Base-by-base conservation (phyloP, 208 protist species). In the Leishmania lainsoni region DNA sequence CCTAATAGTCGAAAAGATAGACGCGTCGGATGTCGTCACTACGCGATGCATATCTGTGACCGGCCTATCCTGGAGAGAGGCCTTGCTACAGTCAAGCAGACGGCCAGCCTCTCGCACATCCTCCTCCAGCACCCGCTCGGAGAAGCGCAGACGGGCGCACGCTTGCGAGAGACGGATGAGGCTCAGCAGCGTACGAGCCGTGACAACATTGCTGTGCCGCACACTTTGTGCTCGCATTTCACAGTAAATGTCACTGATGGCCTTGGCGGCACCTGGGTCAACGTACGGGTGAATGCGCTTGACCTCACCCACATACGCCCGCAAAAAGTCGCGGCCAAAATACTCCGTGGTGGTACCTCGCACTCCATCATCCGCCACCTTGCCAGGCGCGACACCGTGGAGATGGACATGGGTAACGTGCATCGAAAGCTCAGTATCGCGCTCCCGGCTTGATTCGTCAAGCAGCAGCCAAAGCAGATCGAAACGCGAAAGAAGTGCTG, bases 401-500 rank as follows among this genome's bases (percentile, higher is more conserved):
- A 96, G 78, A 81, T 98, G 96, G 54, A 98, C 94, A 63, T 93
- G 85, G 17, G 95, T 97, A 59, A 99, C 94, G 81, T 99, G 98
- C 87, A 98, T 89, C 22, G 99, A 99, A 20, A 99, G 91, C 61
- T 94, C 81, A n/a, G 87, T 77, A 91, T 99, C 99, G 22, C 79
- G 72, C 52, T 98, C 97, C 10, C 93, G 89, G 80, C 91, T 95
- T 29, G 90, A 92, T 76, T 97, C 91, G 84, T 98, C 97, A 35
- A 98, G 87, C 56, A 98, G 76, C 39, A 98, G 86, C 91, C 97
- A 99, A 29, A 97, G 86, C 22, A 99, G 75, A 85, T 99, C 99
- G 81, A 99, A 99, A 81, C 99, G 95, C 10, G 99, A 99, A 29
- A 99, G 89, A 20, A 99, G 90, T 9, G 99, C 97, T 39, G 97